Percentiles rank a stretch among this genome's conserved stretches.
Conservation (phyloP, 2,329 filamentous ascomycete species). For the Ceratocystis cubensis region DNA sequence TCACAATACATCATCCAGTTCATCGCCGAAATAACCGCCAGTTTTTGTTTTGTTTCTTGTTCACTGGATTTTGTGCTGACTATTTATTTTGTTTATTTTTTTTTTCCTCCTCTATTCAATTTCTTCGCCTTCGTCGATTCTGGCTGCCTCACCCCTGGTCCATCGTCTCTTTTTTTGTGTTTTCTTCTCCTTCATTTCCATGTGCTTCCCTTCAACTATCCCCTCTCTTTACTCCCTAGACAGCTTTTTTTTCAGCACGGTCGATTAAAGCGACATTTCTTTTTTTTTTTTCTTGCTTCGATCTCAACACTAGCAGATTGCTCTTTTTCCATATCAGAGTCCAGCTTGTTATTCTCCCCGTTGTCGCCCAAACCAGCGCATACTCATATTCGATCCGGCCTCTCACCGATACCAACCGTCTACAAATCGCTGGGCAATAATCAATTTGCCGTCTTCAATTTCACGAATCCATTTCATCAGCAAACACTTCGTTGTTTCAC, state of each 20-base stretch:
- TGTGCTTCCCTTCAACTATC: conserved; percentile 3
- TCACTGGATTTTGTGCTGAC: not conserved
- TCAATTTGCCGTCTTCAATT: not conserved
- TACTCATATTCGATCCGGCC: not conserved
- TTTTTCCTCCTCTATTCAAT: not conserved
- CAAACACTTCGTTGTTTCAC: conserved; percentile 1
- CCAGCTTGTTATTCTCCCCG: not conserved
- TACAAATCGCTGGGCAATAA: not conserved
- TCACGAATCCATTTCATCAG: not conserved
- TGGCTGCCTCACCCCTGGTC: conserved; percentile 1
- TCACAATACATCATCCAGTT: not conserved
- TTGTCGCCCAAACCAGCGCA: not conserved
- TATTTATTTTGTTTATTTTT: not conserved
- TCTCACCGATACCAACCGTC: not conserved
- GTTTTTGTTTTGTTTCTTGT: not conserved
- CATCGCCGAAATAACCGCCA: not conserved
- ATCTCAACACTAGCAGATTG: not conserved
- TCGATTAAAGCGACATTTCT: not conserved
- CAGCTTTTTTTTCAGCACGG: conserved; percentile 4
- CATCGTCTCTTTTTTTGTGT: conserved; percentile 6
- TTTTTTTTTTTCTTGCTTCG: not conserved
- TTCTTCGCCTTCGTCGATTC: not conserved
- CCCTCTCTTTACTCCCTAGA: conserved; percentile 9
- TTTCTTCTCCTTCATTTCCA: conserved; percentile 1
- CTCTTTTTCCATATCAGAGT: not conserved